These are phyloP conservation scores for Andrographis paniculata DNA, from an alignment of 305 asterid species.

Conservation along the genomic window DNA sequence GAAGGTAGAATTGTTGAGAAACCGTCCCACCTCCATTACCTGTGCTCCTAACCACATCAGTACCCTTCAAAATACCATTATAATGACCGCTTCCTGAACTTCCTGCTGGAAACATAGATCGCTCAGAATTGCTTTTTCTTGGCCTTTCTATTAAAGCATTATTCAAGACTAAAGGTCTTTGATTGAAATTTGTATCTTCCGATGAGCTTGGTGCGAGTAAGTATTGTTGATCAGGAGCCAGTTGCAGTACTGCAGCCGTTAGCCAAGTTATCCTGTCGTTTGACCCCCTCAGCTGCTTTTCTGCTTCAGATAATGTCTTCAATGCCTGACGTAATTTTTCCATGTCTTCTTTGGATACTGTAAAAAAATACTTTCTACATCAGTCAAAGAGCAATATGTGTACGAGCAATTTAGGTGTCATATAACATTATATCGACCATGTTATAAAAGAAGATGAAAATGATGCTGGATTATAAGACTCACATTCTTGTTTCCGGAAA, in stretches of 20 bases:
- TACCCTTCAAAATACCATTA: conserved; percentile 30
- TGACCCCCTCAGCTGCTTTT: conserved; percentile 91
- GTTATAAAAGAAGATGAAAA: no score
- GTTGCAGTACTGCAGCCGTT: conserved; percentile 94
- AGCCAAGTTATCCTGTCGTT: conserved; percentile 92
- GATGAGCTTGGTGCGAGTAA: conserved; percentile 68
- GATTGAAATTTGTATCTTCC: conserved; percentile 59
- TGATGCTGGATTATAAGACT: conserved; percentile 24
- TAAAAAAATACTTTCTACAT: conserved; percentile 17
- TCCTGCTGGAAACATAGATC: conserved; percentile 34
- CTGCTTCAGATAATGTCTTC: conserved; percentile 92
- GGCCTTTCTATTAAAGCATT: conserved; percentile 39
- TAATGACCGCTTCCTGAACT: conserved; percentile 30
- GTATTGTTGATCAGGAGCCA: conserved; percentile 95
- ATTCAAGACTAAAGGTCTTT: conserved; percentile 47
- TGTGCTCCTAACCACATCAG: conserved; percentile 24
- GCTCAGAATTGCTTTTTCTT: conserved; percentile 58
- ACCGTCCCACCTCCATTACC: conserved; percentile 21
- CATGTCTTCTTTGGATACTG: conserved; percentile 91
- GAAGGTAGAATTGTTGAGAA: conserved; percentile 25
- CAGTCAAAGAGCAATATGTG: conserved; percentile 15
- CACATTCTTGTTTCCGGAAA: conserved; percentile 61
- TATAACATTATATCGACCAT: no score
- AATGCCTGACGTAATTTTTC: conserved; percentile 92
- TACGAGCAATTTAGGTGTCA: background rate